phyloP scores from a whole-genome alignment of 2,329 filamentous ascomycete genomes.

The Sclerotinia glacialis region DNA sequence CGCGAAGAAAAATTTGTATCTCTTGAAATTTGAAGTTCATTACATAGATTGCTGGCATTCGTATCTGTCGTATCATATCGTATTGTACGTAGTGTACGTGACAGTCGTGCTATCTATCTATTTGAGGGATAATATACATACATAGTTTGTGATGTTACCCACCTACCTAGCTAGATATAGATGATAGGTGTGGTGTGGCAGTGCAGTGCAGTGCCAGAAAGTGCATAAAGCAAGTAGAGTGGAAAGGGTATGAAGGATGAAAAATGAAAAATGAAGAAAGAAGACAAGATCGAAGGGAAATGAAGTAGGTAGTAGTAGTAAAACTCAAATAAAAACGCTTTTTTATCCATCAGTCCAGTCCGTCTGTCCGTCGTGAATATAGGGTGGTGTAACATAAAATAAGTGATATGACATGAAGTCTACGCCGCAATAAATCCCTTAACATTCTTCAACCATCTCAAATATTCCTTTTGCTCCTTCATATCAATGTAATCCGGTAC shows the following conservation, averaged over 20 bases:
- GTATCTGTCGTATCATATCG: not conserved
- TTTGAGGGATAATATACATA: slow-evolving; percentile 10
- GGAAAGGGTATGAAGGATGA: slow-evolving; percentile 19
- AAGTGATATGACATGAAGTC: slow-evolving; percentile 18
- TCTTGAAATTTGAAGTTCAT: not conserved
- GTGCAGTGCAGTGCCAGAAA: no score
- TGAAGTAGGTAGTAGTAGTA: not conserved
- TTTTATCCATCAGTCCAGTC: slow-evolving; percentile 6
- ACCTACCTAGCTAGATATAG: no score
- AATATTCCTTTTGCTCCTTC: slow-evolving; percentile 98
- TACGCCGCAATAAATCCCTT: slow-evolving; percentile 80
- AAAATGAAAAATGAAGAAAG: no score
- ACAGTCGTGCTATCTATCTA: slow-evolving; percentile 14
- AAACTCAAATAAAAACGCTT: slow-evolving; percentile 11
- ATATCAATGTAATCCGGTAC: slow-evolving; percentile 94
- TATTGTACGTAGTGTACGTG: not conserved
- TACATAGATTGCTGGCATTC: slow-evolving; percentile 8
- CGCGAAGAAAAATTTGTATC: not conserved
- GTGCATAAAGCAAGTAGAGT: not conserved
- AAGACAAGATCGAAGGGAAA: slow-evolving; percentile 31
- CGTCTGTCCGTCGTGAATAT: not conserved
- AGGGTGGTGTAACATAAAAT: not conserved
- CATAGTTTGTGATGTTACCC: no score
- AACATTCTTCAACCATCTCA: slow-evolving; percentile 82
- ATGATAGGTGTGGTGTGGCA: not conserved